phyloP scores from a whole-genome alignment of 306 rosid species.

The Pyrus pyrifolia region DNA sequence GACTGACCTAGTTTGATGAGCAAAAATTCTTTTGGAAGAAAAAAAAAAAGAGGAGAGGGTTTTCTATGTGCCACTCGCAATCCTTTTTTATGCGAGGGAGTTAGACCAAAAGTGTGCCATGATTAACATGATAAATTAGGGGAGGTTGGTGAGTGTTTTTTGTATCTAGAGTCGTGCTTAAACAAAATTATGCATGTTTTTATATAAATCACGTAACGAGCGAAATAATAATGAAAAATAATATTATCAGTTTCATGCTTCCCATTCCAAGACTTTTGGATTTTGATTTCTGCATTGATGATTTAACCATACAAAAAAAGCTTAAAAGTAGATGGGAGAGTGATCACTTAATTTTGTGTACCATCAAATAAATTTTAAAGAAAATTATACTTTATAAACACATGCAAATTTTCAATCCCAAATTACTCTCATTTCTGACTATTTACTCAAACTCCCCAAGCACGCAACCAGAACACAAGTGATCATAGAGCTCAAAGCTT shows the following conservation, averaged over 20 bases:
- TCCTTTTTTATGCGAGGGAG: too few relatives aligned
- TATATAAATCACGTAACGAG: neutral
- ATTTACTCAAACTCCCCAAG: conserved; percentile 17
- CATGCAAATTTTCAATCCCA: conserved; percentile 9
- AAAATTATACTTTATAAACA: neutral
- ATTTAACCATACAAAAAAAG: neutral
- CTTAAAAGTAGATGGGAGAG: neutral
- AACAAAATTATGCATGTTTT: too few relatives aligned
- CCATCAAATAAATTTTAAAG: neutral
- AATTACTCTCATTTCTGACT: conserved; percentile 17
- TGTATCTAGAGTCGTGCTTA: too few relatives aligned
- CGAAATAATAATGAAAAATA: too few relatives aligned
- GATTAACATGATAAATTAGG: too few relatives aligned
- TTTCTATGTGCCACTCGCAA: too few relatives aligned
- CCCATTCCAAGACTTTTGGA: neutral
- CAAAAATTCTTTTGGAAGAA: too few relatives aligned
- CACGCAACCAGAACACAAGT: conserved; percentile 31
- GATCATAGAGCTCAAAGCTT: conserved; percentile 26
- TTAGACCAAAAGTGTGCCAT: too few relatives aligned
- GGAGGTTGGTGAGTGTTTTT: too few relatives aligned
- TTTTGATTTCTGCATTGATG: neutral
- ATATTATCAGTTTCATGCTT: neutral
- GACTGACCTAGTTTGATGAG: too few relatives aligned
- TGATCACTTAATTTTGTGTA: neutral
- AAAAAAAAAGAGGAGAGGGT: too few relatives aligned